A percentile compares a stretch with the other conserved stretches of the same genome.
Conservation (phyloP, 1,284 basidiomycete genomes). For the Vanrija humicola region DNA sequence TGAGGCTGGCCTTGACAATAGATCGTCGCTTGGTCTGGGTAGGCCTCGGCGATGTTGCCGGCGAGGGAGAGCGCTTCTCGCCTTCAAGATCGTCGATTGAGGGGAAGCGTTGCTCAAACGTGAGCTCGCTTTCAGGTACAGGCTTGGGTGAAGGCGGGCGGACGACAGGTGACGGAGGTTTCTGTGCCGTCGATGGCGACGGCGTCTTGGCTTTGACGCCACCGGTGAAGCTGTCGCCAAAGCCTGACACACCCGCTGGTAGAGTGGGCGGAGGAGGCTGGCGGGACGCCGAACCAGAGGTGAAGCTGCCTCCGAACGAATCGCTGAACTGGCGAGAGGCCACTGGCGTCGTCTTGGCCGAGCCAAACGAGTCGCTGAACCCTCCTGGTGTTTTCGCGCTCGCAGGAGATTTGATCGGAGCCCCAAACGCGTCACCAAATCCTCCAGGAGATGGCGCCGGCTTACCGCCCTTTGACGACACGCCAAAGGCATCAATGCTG, state of each 20-base stretch:
- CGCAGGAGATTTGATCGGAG: slow-evolving; percentile 6
- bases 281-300: not conserved
- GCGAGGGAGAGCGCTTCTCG: not conserved
- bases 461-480: slow-evolving; percentile 16
- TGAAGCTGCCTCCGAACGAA: slow-evolving; percentile 1
- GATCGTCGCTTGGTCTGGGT: slow-evolving; percentile 17
- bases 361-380: slow-evolving; percentile 5
- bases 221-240: slow-evolving; percentile 13
- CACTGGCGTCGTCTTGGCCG: not conserved
- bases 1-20: slow-evolving; percentile 35
- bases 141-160: slow-evolving; percentile 4
- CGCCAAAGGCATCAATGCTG: slow-evolving; percentile 36
- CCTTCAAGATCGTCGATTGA: slow-evolving; percentile 36
- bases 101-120: slow-evolving; percentile 45
- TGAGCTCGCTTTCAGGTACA: slow-evolving; percentile 25
- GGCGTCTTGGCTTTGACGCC: not conserved
- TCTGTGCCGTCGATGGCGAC: not conserved
- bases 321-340: slow-evolving; percentile 6
- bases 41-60: not conserved
- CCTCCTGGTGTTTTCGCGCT: slow-evolving; percentile 6
- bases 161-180: too few relatives aligned
- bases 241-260: not conserved
- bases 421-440: slow-evolving; percentile 33
- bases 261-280: not conserved
- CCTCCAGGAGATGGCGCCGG: slow-evolving; percentile 9